Percentiles rank a stretch among this genome's conserved stretches.
These are phyloP conservation scores for Penicillium sp. DNA, from an alignment of 2,329 filamentous ascomycete species.

Conservation along the genomic window DNA sequence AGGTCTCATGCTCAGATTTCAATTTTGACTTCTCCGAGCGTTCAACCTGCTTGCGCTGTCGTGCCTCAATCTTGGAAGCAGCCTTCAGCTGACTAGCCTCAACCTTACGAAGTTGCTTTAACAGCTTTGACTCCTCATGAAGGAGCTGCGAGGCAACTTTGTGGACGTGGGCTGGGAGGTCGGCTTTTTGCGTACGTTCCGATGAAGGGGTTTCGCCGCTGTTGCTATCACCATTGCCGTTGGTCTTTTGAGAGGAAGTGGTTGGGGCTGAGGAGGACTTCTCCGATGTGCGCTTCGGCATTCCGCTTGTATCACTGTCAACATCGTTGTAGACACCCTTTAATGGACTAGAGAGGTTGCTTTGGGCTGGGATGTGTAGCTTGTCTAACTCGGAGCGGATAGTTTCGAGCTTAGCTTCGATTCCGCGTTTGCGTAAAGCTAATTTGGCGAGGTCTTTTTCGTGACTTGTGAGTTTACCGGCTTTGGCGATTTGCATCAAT, in stretches of 20 bases:
- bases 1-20: conserved; percentile 49
- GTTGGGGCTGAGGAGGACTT: conserved; percentile 23
- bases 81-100: conserved; percentile 48
- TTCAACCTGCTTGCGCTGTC: conserved; percentile 42
- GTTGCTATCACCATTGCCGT: conserved; percentile 8
- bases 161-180: conserved; percentile 30
- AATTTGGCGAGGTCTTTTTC: conserved; percentile 51
- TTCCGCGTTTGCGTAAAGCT: conserved; percentile 43
- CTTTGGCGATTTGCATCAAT: conserved; percentile 33
- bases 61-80: conserved; percentile 44
- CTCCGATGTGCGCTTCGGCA: conserved; percentile 25
- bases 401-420: conserved; percentile 44
- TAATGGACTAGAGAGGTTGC: conserved; percentile 8
- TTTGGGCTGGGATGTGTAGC: conserved; percentile 26
- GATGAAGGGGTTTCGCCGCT: conserved; percentile 24
- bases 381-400: conserved; percentile 41
- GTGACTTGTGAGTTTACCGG: conserved; percentile 40
- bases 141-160: conserved; percentile 39
- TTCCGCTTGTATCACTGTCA: conserved; percentile 25
- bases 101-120: conserved; percentile 47
- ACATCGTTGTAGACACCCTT: conserved; percentile 22
- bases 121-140: conserved; percentile 40
- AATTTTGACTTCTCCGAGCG: conserved; percentile 50
- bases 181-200: conserved; percentile 14
- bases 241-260: conserved; percentile 11